Conservation (phyloP, 2,329 filamentous ascomycete species). For the Colletotrichum falcatum region DNA sequence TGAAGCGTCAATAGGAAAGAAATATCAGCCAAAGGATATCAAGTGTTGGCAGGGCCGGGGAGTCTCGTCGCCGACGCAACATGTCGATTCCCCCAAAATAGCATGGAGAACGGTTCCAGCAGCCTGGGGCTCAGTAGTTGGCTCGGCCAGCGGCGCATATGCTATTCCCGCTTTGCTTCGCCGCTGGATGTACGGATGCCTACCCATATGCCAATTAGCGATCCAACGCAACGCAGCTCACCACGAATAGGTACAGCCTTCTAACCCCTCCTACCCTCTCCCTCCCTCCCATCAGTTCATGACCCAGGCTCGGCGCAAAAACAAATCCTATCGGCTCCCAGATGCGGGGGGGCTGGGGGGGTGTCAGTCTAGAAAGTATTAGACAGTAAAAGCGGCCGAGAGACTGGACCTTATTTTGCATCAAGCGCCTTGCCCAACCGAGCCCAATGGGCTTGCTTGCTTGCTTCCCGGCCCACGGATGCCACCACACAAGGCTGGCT, state of each 20-base stretch:
- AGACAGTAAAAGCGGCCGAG: constrained; percentile 3
- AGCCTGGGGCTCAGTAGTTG: constrained; percentile 18
- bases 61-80: constrained; percentile 16
- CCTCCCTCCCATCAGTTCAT: background rate
- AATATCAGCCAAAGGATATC: background rate
- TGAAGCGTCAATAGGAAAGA: constrained; percentile 6
- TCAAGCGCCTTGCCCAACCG: constrained; percentile 8
- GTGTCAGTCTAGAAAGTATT: constrained; percentile 12
- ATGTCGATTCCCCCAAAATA: background rate
- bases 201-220: constrained; percentile 21
- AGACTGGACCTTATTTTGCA: background rate
- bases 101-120: constrained; percentile 2
- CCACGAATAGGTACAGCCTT: background rate
- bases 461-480: background rate
- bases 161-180: constrained; percentile 30
- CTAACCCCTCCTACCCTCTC: background rate
- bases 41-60: background rate
- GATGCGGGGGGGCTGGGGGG: background rate
- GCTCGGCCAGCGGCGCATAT: constrained; percentile 19
- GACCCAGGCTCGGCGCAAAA: background rate
- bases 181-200: constrained; percentile 21
- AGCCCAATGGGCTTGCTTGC: background rate
- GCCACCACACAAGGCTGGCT: constrained; percentile 5
- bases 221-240: constrained; percentile 22
- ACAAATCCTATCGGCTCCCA: constrained; percentile 3